Base-by-base conservation (phyloP, 148 eudicot genomes). In the Camellia granthamiana region DNA sequence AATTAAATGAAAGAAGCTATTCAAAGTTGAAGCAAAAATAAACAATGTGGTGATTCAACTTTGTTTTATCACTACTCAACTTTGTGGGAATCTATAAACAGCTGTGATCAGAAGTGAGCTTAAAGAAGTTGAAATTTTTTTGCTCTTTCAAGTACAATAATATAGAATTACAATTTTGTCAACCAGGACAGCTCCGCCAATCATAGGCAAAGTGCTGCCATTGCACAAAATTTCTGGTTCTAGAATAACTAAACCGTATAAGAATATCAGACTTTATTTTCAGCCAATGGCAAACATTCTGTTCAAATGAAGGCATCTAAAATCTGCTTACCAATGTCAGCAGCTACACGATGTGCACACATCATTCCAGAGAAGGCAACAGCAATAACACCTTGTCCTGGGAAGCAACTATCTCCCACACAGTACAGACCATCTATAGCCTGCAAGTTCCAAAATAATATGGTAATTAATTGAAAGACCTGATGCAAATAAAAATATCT, bases 291-390 rank as follows among this genome's bases (percentile, higher is more conserved):
- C 63, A 46, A 65, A 65, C 38, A 54, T 38, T 21, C 21, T 0
- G 43, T 6, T 38, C 7, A 44, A 18, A 67, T 9, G 55, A 74
- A 23, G 21, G 6, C 15, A 21, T n/a, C 47, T 46, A 30, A 60
- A 46, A n/a, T 54, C 66, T 56, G 79, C 88, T 92, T 79, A 96
- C 99, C 99, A 65, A 92, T 86, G 81, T 93, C 98, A 55, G 98
- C 92, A 82, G 98, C 98, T 67, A 96, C 99, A 78, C 97, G 92
- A 87, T 96, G 99, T 67, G 99, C 98, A 82, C 99, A 96, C 99
- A 96, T 96, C 23, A 96, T 87, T 77, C 98, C 99, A 52, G 99
- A 96, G 75, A 96, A 96, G 14, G 99, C 99, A 13, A 96, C 99
- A 43, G 99, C 97, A 79, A 96, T 94, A 82, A 96, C 99, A 67